phyloP scores from a whole-genome alignment of 1,139 yeast species.

The Casaregolazyma suthepensis region DNA sequence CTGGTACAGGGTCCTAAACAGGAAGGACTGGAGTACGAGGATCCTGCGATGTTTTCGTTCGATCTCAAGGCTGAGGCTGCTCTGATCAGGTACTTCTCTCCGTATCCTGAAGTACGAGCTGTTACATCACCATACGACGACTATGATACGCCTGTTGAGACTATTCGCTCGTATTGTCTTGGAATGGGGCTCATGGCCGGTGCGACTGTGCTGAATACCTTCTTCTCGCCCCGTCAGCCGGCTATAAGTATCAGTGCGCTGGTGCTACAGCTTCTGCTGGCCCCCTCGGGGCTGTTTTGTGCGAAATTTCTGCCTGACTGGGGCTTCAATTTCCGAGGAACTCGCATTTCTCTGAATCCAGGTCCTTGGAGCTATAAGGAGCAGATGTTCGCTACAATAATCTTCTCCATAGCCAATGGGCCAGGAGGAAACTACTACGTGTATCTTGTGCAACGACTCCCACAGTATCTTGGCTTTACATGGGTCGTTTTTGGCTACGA shows the following conservation, averaged over 20 bases:
- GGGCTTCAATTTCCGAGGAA: slow-evolving; percentile 40
- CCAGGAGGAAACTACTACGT: slow-evolving; percentile 37
- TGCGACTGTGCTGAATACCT: slow-evolving; percentile 51
- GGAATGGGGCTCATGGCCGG: slow-evolving; percentile 51
- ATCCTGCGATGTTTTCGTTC: slow-evolving; percentile 30
- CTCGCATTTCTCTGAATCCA: slow-evolving; percentile 43
- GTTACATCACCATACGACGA: slow-evolving; percentile 47
- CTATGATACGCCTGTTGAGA: slow-evolving; percentile 40
- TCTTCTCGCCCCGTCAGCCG: slow-evolving; percentile 53
- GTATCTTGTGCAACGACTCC: slow-evolving; percentile 26
- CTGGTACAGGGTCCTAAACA: slow-evolving; percentile 24
- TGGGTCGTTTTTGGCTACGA: slow-evolving; percentile 50
- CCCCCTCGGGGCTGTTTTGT: slow-evolving; percentile 45
- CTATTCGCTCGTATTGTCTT: slow-evolving; percentile 48
- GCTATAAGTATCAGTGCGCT: slow-evolving; percentile 40
- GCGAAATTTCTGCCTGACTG: slow-evolving; percentile 41
- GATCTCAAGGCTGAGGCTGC: slow-evolving; percentile 35
- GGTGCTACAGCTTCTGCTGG: slow-evolving; percentile 52
- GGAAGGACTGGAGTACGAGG: slow-evolving; percentile 11
- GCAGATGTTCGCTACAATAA: slow-evolving; percentile 51
- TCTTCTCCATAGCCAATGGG: slow-evolving; percentile 27
- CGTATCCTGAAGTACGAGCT: slow-evolving; percentile 47
- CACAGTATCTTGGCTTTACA: slow-evolving; percentile 36
- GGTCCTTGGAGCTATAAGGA: slow-evolving; percentile 65
- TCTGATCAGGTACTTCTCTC: slow-evolving; percentile 41